Conservation (phyloP, 164 flowering plant species). For the Euptelea pleiosperma region DNA sequence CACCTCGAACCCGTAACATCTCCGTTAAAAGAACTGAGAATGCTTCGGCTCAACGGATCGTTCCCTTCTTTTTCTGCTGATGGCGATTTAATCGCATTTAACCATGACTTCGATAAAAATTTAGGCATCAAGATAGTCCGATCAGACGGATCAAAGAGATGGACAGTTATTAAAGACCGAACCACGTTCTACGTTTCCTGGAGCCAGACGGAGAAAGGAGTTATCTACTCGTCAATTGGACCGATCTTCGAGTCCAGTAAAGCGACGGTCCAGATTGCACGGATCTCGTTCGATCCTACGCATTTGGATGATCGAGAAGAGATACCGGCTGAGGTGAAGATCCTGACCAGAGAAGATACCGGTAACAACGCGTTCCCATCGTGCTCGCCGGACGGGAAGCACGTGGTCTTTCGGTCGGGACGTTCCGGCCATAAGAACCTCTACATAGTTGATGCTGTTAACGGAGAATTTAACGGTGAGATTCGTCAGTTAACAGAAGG, state of each 20-base stretch:
- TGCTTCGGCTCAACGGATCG: slow-evolving; percentile 59
- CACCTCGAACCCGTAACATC: slow-evolving; percentile 51
- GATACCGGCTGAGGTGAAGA: slow-evolving; percentile 38
- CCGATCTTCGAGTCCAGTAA: slow-evolving; percentile 52
- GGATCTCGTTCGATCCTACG: slow-evolving; percentile 42
- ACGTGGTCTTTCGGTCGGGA: slow-evolving; percentile 69
- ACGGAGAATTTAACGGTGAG: slow-evolving; percentile 61
- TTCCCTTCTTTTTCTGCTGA: slow-evolving; percentile 64
- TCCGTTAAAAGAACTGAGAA: slow-evolving; percentile 39
- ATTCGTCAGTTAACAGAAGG: slow-evolving; percentile 75
- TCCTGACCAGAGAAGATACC: slow-evolving; percentile 58
- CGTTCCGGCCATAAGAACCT: slow-evolving; percentile 79
- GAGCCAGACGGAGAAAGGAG: slow-evolving; percentile 53
- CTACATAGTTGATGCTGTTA: slow-evolving; percentile 62
- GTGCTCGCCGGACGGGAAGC: slow-evolving; percentile 80
- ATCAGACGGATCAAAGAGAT: slow-evolving; percentile 68
- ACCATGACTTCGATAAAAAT: slow-evolving; percentile 40
- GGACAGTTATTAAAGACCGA: slow-evolving; percentile 50
- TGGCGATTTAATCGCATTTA: slow-evolving; percentile 54
- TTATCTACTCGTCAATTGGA: slow-evolving; percentile 71
- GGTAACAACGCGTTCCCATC: slow-evolving; percentile 91
- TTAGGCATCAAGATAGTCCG: slow-evolving; percentile 47
- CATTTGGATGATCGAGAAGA: slow-evolving; percentile 41
- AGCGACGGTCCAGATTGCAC: slow-evolving; percentile 73
- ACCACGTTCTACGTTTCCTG: slow-evolving; percentile 61